Evolutionary conservation across 495 filamentous ascomycete species (phyloP), one percentile per base, ranked within the genome.

Genomic region (Tetracladium marchalianum): DNA sequence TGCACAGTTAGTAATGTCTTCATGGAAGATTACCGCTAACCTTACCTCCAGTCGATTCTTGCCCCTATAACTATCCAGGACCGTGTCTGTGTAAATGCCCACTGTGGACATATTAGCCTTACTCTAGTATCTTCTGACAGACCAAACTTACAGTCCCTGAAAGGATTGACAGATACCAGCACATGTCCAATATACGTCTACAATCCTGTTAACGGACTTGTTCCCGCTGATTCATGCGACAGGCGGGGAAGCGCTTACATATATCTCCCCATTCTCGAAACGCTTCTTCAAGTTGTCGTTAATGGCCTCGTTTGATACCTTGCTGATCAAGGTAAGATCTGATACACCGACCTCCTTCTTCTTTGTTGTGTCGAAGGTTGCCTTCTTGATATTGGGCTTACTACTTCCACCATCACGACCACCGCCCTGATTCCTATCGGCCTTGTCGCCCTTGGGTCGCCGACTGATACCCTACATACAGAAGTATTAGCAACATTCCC

Each of bases 151-250:
- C 81, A 75, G 60, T 99, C 93, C 61, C 85, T 81, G 66, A 99
- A 99, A 37, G 93, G 93, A 67, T 99, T 99, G 66, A 99, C 93
- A 22, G 93, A 97, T 53, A 99, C 93, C 73, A 99, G 65, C 64
- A 99, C 93, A 86, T 97, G 90, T 66, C 93, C 93, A 60, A 99
- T 99, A 70, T 99, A 99, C 46, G 93, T 99, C 82, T 87, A 52
- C 50, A 40, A 55, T 47, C 12, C 60, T 22, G 32, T 51, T 44
- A 56, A 47, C 44, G 49, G 45, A 47, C 34, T 22, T 41, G 46
- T 18, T 17, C 18, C 24, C 36, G n/a, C 45, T 7, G 40, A 44
- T 46, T 66, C 35, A n/a, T n/a, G 35, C 35, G 12, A 2, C 35
- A 2, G 5, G 12, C 12, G 35, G 22, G n/a, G 19, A 19, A 39